Base-by-base conservation (phyloP, 495 filamentous ascomycete species). In the Pseudoneurospora amorphoporcata region DNA sequence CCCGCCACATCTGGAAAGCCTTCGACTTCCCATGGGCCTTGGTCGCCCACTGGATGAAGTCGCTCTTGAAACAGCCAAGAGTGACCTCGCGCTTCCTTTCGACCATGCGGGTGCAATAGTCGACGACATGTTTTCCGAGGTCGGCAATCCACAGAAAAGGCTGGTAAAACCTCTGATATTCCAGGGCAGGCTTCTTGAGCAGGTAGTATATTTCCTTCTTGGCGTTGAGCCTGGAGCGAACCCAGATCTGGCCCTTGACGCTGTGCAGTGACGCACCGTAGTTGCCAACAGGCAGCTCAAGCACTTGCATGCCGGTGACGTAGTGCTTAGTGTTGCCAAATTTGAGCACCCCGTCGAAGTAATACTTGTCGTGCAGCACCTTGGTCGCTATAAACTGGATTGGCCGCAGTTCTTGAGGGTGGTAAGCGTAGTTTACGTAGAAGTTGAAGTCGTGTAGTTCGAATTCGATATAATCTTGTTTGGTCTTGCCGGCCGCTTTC, bases 131-230 rank as follows among this genome's bases (percentile, higher is more conserved):
- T 75, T 92, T 93, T 2, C 86, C 84, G 14, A 93, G 81, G 68
- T 89, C 86, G 0, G 86, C 90, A 17, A 93, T 74, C 92, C 91
- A 94, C 1, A 87, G 71, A 71, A 92, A 93, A 0, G 86, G 83
- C 7, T 82, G 69, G 71, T 89, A 83, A 74, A 88, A 93, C 29
- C 87, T 76, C 42, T 32, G 61, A 73, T 94, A 94, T 68, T 89
- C 87, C 0, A 73, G 37, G 0, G 88, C 79, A 7, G 91, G 89
- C 2, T 78, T 81, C 17, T 76, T 79, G 2, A 94, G 78, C 17
- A 83, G 82, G 75, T 93, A 94, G 82, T 90, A 93, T 7, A 91
- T 77, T 39, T 86, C 77, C 19, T 74, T 73, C 2, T 78, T 77
- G 0, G 79, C 65, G 16, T 82, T 77, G 1, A 76, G 23, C 10